phyloP scores from a whole-genome alignment of 257 asterid genomes.

The Jaltomata sinuosa region DNA sequence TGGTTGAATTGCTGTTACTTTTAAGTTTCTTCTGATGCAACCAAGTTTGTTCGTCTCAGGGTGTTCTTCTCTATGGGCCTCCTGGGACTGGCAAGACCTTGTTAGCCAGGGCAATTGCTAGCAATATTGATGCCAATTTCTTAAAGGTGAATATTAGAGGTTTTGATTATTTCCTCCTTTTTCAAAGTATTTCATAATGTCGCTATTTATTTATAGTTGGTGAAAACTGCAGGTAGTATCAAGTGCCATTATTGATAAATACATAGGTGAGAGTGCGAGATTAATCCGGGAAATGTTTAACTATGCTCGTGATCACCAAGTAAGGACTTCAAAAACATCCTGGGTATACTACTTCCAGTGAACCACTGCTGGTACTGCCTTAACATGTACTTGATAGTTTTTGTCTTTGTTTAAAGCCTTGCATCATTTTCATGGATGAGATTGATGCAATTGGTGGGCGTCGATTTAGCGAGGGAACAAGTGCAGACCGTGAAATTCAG shows the following conservation, averaged over 20 bases:
- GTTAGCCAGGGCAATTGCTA: conserved; percentile 94
- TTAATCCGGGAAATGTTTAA: conserved; percentile 84
- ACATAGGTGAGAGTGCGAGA: conserved; percentile 92
- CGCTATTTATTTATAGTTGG: not conserved
- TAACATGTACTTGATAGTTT: not conserved
- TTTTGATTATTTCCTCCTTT: not conserved
- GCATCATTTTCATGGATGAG: conserved; percentile 98
- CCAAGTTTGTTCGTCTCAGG: conserved; percentile 35
- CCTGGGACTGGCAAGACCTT: conserved; percentile 99
- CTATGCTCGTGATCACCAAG: conserved; percentile 98
- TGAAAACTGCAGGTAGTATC: conserved; percentile 64
- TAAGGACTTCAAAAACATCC: conserved; percentile 19
- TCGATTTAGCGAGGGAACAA: conserved; percentile 95
- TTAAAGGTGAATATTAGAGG: conserved; percentile 40
- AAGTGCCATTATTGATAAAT: conserved; percentile 90
- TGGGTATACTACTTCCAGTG: not conserved
- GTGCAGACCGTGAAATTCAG: conserved; percentile 98
- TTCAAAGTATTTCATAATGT: not conserved
- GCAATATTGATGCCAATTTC: conserved; percentile 95
- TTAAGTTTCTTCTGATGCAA: not conserved
- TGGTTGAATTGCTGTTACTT: not conserved
- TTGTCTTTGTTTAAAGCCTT: conserved; percentile 45
- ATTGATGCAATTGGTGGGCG: conserved; percentile 97
- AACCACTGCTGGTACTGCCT: not conserved
- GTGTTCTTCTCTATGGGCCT: conserved; percentile 96